Evolutionary conservation across 805 yeast species (phyloP).

Genomic region (Pichia exigua): DNA sequence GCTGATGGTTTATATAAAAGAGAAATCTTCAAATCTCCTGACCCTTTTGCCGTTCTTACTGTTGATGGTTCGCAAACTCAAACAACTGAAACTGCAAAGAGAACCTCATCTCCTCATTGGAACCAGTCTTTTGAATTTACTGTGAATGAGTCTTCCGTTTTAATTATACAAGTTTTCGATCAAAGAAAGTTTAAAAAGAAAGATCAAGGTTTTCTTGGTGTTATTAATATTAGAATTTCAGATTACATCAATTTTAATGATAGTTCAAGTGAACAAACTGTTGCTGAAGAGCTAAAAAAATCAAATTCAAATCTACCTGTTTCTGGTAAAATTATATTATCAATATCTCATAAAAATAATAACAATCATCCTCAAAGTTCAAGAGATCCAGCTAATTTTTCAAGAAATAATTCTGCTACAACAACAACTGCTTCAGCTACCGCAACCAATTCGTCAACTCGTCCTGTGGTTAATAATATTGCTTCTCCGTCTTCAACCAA

Average conservation of each 20-base stretch:
- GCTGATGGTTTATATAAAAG: constrained; percentile 94
- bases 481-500: constrained; percentile 8
- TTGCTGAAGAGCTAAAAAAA: constrained; percentile 85
- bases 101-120: constrained; percentile 97
- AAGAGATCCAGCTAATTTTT: constrained; percentile 25
- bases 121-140: constrained; percentile 81
- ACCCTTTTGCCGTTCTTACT: constrained; percentile 95
- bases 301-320: constrained; percentile 89
- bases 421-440: constrained; percentile 1
- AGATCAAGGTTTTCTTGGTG: constrained; percentile 98
- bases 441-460: constrained; percentile 2
- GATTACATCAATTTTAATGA: constrained; percentile 70
- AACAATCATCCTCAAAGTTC: constrained; percentile 15
- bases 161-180: constrained; percentile 92
- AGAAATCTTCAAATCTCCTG: constrained; percentile 93
- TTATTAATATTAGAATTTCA: constrained; percentile 82
- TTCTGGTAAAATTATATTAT: constrained; percentile 84
- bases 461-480: background rate
- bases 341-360: constrained; percentile 43
- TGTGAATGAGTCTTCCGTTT: constrained; percentile 69
- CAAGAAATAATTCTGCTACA: constrained; percentile 9
- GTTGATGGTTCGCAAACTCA: constrained; percentile 97
- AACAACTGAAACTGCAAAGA: constrained; percentile 87
- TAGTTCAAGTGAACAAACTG: constrained; percentile 61
- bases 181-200: constrained; percentile 96